A percentile compares a stretch with the other conserved stretches of the same genome.
These are phyloP conservation scores for Wickerhamomyces subpelliculosus DNA, from an alignment of 805 yeast genomes.

Conservation along the genomic window DNA sequence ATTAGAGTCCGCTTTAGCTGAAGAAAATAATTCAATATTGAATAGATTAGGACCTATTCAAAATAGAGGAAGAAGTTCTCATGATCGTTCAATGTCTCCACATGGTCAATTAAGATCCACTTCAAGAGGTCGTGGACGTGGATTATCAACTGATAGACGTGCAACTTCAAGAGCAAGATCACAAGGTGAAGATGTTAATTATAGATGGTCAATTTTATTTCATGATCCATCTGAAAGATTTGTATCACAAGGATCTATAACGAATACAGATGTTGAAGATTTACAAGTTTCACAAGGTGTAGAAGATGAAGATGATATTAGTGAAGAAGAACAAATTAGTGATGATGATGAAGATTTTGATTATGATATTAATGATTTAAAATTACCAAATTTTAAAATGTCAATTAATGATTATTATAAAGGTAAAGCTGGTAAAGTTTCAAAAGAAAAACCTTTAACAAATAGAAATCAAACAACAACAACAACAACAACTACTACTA, in stretches of 20 bases:
- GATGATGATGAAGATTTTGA: slow-evolving; percentile 35
- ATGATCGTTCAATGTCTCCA: slow-evolving; percentile 10
- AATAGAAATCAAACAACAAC: slow-evolving; percentile 5
- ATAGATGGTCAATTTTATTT: slow-evolving; percentile 57
- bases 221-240: slow-evolving; percentile 72
- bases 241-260: slow-evolving; percentile 12
- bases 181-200: slow-evolving; percentile 22
- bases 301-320: slow-evolving; percentile 22
- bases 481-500: not conserved
- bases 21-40: slow-evolving; percentile 5
- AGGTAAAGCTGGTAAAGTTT: not conserved
- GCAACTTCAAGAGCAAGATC: slow-evolving; percentile 20
- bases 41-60: not conserved
- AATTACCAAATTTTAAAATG: slow-evolving; percentile 17
- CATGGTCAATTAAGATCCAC: slow-evolving; percentile 3
- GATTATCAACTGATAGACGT: slow-evolving; percentile 8
- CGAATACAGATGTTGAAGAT: slow-evolving; percentile 12
- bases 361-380: slow-evolving; percentile 30
- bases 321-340: slow-evolving; percentile 54
- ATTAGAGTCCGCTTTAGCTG: slow-evolving; percentile 9
- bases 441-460: no score
- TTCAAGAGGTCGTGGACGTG: slow-evolving; percentile 9
- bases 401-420: slow-evolving; percentile 27
- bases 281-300: no score
- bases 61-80: not conserved